Evolutionary conservation across 208 protist genomes (phyloP).

Genomic region (Trypanosoma vivax): DNA sequence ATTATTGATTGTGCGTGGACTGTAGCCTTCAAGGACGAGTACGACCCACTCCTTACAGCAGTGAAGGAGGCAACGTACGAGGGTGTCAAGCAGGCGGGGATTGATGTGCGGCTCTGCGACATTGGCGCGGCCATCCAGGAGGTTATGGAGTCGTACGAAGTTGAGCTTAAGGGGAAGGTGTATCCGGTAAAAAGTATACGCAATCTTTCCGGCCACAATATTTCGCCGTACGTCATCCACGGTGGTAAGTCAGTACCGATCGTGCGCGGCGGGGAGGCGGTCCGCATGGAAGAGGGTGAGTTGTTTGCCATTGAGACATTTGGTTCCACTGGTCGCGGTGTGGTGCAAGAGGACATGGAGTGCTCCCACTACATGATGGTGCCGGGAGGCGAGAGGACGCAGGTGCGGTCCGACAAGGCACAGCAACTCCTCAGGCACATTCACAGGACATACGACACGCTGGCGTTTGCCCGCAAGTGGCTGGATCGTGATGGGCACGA

Average conservation of each 20-base stretch:
- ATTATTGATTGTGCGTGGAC: constrained; percentile 99
- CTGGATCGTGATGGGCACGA: constrained; percentile 93
- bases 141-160: constrained; percentile 97
- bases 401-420: constrained; percentile 77
- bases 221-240: constrained; percentile 97
- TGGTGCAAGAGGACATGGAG: constrained; percentile 95
- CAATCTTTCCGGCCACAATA: constrained; percentile 99
- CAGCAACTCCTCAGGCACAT: constrained; percentile 91
- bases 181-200: constrained; percentile 93
- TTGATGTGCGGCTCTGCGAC: constrained; percentile 94
- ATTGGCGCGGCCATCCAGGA: constrained; percentile 96
- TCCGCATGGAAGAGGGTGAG: constrained; percentile 96
- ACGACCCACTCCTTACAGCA: constrained; percentile 93
- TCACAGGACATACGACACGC: constrained; percentile 90
- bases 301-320: constrained; percentile 99
- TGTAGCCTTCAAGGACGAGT: constrained; percentile 95
- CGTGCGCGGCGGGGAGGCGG: constrained; percentile 91
- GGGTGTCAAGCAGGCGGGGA: constrained; percentile 94
- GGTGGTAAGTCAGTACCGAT: constrained; percentile 99
- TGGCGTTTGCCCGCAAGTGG: constrained; percentile 98
- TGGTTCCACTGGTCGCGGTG: constrained; percentile 94
- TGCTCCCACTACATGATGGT: constrained; percentile 99
- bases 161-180: constrained; percentile 94
- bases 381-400: constrained; percentile 53
- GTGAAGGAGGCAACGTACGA: constrained; percentile 96